These are phyloP conservation scores for Ambrosia trifida DNA, from an alignment of 129 eudicot species.

Conservation along the genomic window DNA sequence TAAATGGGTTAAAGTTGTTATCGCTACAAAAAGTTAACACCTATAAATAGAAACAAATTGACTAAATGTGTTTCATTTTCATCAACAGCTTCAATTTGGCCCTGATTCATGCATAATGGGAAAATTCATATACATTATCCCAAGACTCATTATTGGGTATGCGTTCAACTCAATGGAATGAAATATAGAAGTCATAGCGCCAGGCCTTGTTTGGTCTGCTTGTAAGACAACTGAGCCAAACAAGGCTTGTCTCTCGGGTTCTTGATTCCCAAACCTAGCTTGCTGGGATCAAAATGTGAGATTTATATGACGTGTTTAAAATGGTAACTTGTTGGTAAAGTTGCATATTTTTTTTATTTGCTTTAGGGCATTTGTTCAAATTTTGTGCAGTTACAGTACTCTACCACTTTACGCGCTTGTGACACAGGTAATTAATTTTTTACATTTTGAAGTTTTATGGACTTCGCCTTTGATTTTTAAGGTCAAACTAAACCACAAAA, in stretches of 20 bases:
- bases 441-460: background rate
- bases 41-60: background rate
- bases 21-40: background rate
- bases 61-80: background rate
- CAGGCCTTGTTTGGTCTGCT: background rate
- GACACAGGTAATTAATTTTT: constrained; percentile 64
- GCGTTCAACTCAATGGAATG: background rate
- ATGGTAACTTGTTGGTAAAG: background rate
- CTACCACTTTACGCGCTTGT: constrained; percentile 96
- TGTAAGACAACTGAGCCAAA: background rate
- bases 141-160: constrained; percentile 90
- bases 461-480: background rate
- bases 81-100: constrained; percentile 71
- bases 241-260: background rate
- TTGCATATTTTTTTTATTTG: background rate
- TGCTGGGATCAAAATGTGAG: background rate
- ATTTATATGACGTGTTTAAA: background rate
- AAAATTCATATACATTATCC: constrained; percentile 60
- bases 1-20: background rate
- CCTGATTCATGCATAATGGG: constrained; percentile 94
- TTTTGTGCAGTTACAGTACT: constrained; percentile 90
- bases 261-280: constrained; percentile 1
- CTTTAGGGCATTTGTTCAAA: constrained; percentile 77
- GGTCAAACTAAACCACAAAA: background rate
- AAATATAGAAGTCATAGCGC: background rate